Evolutionary conservation across 2,329 filamentous ascomycete genomes (phyloP), one percentile per base, ranked within the genome.

Genomic region (Fusarium kyushuense): DNA sequence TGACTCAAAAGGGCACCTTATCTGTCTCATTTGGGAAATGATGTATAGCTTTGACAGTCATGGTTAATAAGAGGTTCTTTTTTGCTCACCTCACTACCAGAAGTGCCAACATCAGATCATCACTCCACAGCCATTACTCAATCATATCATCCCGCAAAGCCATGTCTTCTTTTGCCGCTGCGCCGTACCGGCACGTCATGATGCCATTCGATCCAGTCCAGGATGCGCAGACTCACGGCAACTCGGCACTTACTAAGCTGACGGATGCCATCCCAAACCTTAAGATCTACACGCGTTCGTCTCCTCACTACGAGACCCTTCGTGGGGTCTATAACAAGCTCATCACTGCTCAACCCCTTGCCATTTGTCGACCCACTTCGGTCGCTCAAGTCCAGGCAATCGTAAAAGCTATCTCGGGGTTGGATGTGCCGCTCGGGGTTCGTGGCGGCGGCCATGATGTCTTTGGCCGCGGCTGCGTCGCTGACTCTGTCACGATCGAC

Each of bases 371-470:
- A 17, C 53, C 53, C 17, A 55, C 42, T 9, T 55, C 53, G 17
- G 30, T 55, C 13, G 30, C n/a, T 5, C 53, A 55, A 19, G 27
- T 47, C 4, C 53, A 55, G 41, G 42, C 41, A 9, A 55, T 55
- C 13, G 42, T 55, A 5, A 47, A 40, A 19, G 17, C 42, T 36
- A 35, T 41, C 35, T 35, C 54, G 27, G 45, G 29, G 9, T 33
- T 56, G 33, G 27, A 17, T 13, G 21, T 66, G 16, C 62, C 58
- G 14, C 29, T 65, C 21, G 58, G 32, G 9, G 47, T 65, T 25
- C 58, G 48, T 9, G 35, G n/a, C 7, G 63, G 63, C 12, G 63
- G 58, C 19, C 63, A 66, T 27, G 41, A 55, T n/a, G 53, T 66
- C 32, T 63, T 57, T 47, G 63, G 45, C 6, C 49, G 54, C 3